Evolutionary conservation across 2,329 filamentous ascomycete genomes (phyloP).

Genomic region (Cucurbitaria berberidis): DNA sequence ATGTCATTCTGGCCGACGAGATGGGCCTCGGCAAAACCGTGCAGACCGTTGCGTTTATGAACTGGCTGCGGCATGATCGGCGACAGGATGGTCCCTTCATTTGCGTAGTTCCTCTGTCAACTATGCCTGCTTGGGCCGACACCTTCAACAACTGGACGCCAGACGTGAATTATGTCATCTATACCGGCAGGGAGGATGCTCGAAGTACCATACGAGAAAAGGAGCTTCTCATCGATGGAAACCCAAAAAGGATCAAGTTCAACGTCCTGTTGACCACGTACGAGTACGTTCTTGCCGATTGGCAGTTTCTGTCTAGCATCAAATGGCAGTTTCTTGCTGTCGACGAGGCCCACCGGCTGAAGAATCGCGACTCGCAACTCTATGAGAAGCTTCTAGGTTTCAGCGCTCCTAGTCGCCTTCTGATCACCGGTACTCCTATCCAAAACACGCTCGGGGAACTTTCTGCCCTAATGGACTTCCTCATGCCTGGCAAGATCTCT

Average conservation of each 20-base stretch:
- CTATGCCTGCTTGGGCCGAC: conserved; percentile 97
- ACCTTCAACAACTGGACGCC: conserved; percentile 97
- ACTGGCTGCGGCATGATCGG: conserved; percentile 91
- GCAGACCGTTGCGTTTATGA: conserved; percentile 95
- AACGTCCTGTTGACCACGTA: conserved; percentile 98
- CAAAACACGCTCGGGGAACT: conserved; percentile 96
- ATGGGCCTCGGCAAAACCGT: conserved; percentile 99
- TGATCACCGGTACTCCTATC: conserved; percentile 96
- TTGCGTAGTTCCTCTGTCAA: conserved; percentile 95
- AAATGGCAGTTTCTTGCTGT: conserved; percentile 98
- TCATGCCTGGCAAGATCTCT: conserved; percentile 91
- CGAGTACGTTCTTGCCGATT: conserved; percentile 90
- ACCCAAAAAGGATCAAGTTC: conserved; percentile 89
- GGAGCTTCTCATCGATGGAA: conserved; percentile 85
- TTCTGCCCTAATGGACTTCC: conserved; percentile 90
- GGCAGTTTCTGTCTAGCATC: conserved; percentile 81
- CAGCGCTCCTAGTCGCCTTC: conserved; percentile 82
- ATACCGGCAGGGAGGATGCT: conserved; percentile 86
- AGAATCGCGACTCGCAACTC: conserved; percentile 93
- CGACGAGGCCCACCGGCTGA: conserved; percentile 94
- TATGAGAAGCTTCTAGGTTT: conserved; percentile 87
- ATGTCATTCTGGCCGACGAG: conserved; percentile 96
- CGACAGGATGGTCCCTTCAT: conserved; percentile 93
- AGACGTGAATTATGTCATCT: conserved; percentile 95
- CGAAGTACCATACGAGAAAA: conserved; percentile 88